Evolutionary conservation across 805 yeast species (phyloP), one percentile per base, ranked within the genome.

Genomic region (Suhomyces sp.): DNA sequence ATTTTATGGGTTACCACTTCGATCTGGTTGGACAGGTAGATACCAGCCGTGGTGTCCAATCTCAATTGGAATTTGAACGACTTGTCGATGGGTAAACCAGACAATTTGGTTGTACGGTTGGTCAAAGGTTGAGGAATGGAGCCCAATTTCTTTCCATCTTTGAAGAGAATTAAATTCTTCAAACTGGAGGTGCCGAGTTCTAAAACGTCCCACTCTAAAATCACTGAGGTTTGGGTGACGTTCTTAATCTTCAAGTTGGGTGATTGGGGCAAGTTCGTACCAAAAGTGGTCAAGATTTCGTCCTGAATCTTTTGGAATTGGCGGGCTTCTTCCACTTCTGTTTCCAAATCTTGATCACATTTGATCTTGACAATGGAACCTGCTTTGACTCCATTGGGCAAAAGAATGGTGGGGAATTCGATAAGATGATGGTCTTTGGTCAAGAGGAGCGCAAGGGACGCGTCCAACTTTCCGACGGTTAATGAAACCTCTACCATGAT

Each of bases 391-490:
- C 91, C 90, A 48, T 82, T 84, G 6, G 98, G 98, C 29, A 93
- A 68, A 36, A 93, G 68, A 38, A 91, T 79, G 3, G 98, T 88
- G n/a, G 98, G 98, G 52, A 91, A 93, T 54, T 93, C 98, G 46
- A 93, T 90, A 42, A 91, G 72, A 56, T 90, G 96, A 59, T 91
- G 98, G 58, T 91, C 93, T 38, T 83, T 77, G 13, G 98, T 91
- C 24, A 95, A 75, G 28, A 93, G 70, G 30, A 93, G 70, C 19
- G 98, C 98, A 58, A 93, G 70, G 2, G 97, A 88, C 9, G 97
- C 96, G 57, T 93, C 98, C 28, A 91, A 72, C 65, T 90, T 90
- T 31, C 98, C 98, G 14, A 93, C 97, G 0, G 97, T 90, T 24
- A 91, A 74, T 27, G 95, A 83, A 8, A 90, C 96, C 62, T 88